phyloP scores from a whole-genome alignment of 2,329 filamentous ascomycete genomes.

The Pseudogymnoascus sp. region DNA sequence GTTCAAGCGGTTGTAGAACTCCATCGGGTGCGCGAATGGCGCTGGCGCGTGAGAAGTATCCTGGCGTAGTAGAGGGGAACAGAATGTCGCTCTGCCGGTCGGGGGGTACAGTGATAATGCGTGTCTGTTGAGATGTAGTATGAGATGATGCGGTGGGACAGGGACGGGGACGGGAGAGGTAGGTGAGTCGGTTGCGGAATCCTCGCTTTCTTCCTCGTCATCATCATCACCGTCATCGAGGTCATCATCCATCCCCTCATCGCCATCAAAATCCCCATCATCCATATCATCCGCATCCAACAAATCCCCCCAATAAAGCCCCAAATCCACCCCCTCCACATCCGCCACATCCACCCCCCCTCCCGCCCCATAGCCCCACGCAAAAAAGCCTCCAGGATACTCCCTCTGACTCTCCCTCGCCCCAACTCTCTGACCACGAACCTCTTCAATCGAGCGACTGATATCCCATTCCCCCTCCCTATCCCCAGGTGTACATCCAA shows the following conservation, averaged over 20 bases:
- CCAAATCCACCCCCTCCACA: neutral
- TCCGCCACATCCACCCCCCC: neutral
- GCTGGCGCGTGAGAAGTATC: neutral
- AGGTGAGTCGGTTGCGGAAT: neutral
- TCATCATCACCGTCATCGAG: neutral
- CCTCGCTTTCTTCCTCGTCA: neutral
- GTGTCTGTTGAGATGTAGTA: neutral
- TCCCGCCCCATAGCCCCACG: neutral
- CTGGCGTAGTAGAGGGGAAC: neutral
- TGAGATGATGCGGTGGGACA: neutral
- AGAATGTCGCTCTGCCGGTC: neutral
- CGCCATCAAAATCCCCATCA: neutral
- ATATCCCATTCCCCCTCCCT: neutral
- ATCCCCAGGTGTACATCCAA: neutral
- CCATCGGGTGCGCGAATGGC: neutral
- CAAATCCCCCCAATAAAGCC: neutral
- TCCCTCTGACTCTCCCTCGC: neutral
- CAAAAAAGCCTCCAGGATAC: neutral
- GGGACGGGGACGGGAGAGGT: neutral
- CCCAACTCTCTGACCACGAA: neutral
- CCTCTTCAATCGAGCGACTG: neutral
- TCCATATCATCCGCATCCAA: neutral
- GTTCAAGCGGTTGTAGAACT: conserved; percentile 44
- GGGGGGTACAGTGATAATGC: neutral
- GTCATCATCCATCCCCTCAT: neutral